Conservation (phyloP, 2,329 filamentous ascomycete species). For the Tolypocladium amazonense region DNA sequence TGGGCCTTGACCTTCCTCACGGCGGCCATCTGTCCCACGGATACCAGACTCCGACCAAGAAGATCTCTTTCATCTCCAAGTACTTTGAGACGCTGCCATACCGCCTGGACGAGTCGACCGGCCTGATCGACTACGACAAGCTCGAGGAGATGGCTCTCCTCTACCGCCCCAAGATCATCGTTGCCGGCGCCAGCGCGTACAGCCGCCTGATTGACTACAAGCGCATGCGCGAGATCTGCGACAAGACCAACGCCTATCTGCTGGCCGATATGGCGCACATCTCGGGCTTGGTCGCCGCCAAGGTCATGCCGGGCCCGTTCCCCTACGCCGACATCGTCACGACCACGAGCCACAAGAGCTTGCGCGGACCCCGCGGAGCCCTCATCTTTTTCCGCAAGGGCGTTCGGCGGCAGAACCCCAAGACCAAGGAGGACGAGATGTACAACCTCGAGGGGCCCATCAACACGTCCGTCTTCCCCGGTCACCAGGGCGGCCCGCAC, state of each 20-base stretch:
- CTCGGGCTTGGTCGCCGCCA: constrained; percentile 84
- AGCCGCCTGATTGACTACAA: constrained; percentile 93
- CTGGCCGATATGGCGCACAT: constrained; percentile 97
- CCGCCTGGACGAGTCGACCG: constrained; percentile 79
- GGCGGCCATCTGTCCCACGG: constrained; percentile 94
- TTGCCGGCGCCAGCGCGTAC: constrained; percentile 92
- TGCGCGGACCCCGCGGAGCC: constrained; percentile 87
- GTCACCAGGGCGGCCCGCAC: constrained; percentile 94
- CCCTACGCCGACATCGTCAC: constrained; percentile 87
- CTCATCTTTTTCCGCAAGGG: constrained; percentile 99
- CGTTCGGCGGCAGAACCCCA: constrained; percentile 69
- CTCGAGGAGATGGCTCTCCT: constrained; percentile 78
- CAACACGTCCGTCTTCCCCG: constrained; percentile 94
- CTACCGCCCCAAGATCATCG: constrained; percentile 91
- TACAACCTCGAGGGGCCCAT: constrained; percentile 92
- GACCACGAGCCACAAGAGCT: constrained; percentile 95
- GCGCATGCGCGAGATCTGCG: constrained; percentile 79
- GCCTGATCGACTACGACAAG: constrained; percentile 88
- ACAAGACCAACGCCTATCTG: constrained; percentile 87
- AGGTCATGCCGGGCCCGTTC: constrained; percentile 85
- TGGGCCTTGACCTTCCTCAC: constrained; percentile 94
- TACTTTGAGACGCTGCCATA: constrained; percentile 99
- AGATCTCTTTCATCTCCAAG: constrained; percentile 97
- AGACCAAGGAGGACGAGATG: constrained; percentile 73
- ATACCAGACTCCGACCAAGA: constrained; percentile 88